Evolutionary conservation across 805 yeast genomes (phyloP).

Genomic region (Ogataea parapolymorpha): DNA sequence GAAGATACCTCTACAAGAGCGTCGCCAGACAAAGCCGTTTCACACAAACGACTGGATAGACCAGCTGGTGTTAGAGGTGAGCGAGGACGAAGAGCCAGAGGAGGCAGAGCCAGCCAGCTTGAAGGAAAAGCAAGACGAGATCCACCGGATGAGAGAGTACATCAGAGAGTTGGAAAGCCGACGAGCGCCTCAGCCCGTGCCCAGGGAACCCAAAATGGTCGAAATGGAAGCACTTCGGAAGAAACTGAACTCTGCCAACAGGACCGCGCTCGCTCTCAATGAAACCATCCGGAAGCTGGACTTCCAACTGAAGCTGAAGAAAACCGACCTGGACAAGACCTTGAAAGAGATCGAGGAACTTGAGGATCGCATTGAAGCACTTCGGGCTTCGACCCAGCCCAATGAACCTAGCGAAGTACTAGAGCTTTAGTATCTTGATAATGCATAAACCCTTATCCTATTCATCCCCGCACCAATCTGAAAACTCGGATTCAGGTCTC

Average conservation of each 20-base stretch:
- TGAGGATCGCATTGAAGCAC: slow-evolving; percentile 9
- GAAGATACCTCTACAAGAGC: slow-evolving; percentile 5
- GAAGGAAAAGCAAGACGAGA: slow-evolving; percentile 18
- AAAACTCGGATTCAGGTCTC: slow-evolving; percentile 6
- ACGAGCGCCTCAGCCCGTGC: neutral
- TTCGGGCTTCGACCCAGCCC: neutral
- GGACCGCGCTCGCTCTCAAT: slow-evolving; percentile 12
- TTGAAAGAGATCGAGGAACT: slow-evolving; percentile 9
- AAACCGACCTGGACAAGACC: slow-evolving; percentile 11
- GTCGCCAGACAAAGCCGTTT: slow-evolving; percentile 11
- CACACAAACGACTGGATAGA: slow-evolving; percentile 19
- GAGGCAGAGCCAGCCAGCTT: slow-evolving; percentile 3
- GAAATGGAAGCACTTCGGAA: slow-evolving; percentile 8
- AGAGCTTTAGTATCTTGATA: neutral
- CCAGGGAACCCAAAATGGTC: neutral
- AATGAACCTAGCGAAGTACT: neutral
- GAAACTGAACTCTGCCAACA: slow-evolving; percentile 8
- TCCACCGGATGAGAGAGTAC: slow-evolving; percentile 18
- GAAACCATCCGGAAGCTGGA: slow-evolving; percentile 11
- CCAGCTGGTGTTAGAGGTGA: slow-evolving; percentile 16
- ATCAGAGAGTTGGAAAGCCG: slow-evolving; percentile 16
- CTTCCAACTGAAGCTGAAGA: slow-evolving; percentile 7
- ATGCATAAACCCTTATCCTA: neutral
- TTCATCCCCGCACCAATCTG: slow-evolving; percentile 7
- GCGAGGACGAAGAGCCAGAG: slow-evolving; percentile 36